Evolutionary conservation across 129 eudicot species (phyloP).

Genomic region (Apium graveolens): DNA sequence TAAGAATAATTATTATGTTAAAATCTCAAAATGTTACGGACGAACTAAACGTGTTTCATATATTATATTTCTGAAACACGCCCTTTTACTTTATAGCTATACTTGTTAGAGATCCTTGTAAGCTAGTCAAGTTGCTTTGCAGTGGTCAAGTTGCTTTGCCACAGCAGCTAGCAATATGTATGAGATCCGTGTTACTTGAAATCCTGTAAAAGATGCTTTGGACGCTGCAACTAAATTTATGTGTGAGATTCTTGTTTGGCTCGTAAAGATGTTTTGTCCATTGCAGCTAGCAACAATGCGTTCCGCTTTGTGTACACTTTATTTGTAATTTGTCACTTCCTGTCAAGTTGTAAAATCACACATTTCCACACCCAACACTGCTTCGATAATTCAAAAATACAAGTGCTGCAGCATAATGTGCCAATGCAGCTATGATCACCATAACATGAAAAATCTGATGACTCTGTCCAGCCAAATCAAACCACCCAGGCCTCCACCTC

Average conservation of each 20-base stretch:
- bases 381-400: conserved; percentile 48
- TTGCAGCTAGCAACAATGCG: not conserved
- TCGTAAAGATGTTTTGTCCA: not conserved
- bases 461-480: conserved; percentile 88
- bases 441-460: conserved; percentile 85
- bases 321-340: not conserved
- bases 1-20: too few species aligned
- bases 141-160: too few species aligned
- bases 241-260: not conserved
- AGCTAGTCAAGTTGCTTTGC: too few species aligned
- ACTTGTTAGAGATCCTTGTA: too few species aligned
- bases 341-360: not conserved
- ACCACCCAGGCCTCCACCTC: conserved; percentile 90
- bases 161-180: too few species aligned
- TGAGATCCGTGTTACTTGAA: not conserved
- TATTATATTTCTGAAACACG: too few species aligned
- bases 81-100: too few species aligned
- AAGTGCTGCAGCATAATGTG: conserved; percentile 83
- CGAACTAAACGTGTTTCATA: too few species aligned
- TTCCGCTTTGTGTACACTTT: not conserved
- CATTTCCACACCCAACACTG: conserved; percentile 30
- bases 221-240: not conserved
- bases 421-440: conserved; percentile 84
- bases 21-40: too few species aligned
- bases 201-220: not conserved